Percentiles rank a stretch among this genome's conserved stretches.
Evolutionary conservation across 257 asterid genomes (phyloP).

Genomic region (Echites panduratus): DNA sequence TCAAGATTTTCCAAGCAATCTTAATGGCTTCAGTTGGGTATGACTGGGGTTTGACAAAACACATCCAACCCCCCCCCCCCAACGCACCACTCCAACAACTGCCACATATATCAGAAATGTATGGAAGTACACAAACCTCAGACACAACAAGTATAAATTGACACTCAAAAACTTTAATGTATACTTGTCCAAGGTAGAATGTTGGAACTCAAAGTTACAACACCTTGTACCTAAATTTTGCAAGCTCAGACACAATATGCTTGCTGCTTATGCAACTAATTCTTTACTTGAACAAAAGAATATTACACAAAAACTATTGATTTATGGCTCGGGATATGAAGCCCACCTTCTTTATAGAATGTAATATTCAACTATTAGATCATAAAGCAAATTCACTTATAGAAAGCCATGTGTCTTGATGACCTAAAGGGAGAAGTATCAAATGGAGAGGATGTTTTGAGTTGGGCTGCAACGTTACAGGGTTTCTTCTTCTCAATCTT

Average conservation of each 20-base stretch:
- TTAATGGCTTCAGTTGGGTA: not conserved
- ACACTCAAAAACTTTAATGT: not conserved
- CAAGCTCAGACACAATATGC: not conserved
- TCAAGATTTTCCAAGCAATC: not conserved
- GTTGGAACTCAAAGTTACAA: not conserved
- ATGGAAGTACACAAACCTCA: not conserved
- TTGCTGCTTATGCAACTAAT: not conserved
- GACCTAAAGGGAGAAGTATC: constrained; percentile 73
- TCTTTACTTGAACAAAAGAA: not conserved
- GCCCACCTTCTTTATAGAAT: not conserved
- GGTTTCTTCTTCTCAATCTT: constrained; percentile 67
- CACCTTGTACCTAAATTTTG: not conserved
- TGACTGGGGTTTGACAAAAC: not conserved
- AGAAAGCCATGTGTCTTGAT: constrained; percentile 88
- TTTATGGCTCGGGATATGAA: not conserved
- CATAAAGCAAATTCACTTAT: constrained; percentile 39
- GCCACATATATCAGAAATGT: not conserved
- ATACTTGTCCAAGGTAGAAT: not conserved
- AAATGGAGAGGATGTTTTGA: constrained; percentile 50
- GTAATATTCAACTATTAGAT: constrained; percentile 8
- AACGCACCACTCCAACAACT: not conserved
- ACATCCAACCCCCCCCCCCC: too few species aligned
- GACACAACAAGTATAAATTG: not conserved
- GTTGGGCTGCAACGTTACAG: constrained; percentile 25
- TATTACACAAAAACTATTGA: not conserved